Evolutionary conservation across 805 yeast species (phyloP).

Genomic region (Alloascoidea africana): DNA sequence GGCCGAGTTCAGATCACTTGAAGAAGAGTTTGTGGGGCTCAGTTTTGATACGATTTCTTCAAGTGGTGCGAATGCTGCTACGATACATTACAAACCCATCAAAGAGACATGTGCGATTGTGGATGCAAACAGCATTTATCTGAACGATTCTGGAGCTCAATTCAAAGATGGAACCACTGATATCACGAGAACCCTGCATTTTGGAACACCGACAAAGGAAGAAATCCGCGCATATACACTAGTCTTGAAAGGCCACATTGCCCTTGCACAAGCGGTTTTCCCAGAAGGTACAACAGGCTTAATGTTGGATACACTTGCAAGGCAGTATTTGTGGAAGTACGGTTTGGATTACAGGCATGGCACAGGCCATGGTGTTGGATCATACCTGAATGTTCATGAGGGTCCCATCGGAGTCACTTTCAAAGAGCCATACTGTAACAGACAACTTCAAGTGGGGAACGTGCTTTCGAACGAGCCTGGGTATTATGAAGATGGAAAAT

Average conservation of each 20-base stretch:
- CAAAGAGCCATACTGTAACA: constrained; percentile 28
- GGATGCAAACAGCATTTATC: constrained; percentile 51
- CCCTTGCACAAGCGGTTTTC: constrained; percentile 66
- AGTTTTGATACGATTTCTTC: constrained; percentile 66
- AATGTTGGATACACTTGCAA: constrained; percentile 65
- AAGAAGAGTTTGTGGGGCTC: constrained; percentile 32
- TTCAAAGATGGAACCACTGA: constrained; percentile 92
- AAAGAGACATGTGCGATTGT: constrained; percentile 39
- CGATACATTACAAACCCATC: constrained; percentile 61
- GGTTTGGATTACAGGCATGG: constrained; percentile 90
- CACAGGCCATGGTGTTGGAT: constrained; percentile 96
- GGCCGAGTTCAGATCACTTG: constrained; percentile 24
- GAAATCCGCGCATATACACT: constrained; percentile 59
- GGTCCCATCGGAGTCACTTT: constrained; percentile 78
- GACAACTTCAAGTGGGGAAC: constrained; percentile 49
- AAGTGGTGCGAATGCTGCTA: constrained; percentile 63
- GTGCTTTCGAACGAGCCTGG: constrained; percentile 91
- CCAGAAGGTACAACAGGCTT: constrained; percentile 66
- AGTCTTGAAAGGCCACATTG: constrained; percentile 85
- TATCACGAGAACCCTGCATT: constrained; percentile 78
- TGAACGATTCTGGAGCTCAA: constrained; percentile 88
- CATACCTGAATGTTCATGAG: constrained; percentile 84
- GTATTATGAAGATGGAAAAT: constrained; percentile 76
- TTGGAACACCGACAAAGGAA: constrained; percentile 38
- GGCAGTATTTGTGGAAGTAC: constrained; percentile 66